These are phyloP conservation scores for Solanum arcanum DNA, from an alignment of 257 asterid species.

Conservation along the genomic window DNA sequence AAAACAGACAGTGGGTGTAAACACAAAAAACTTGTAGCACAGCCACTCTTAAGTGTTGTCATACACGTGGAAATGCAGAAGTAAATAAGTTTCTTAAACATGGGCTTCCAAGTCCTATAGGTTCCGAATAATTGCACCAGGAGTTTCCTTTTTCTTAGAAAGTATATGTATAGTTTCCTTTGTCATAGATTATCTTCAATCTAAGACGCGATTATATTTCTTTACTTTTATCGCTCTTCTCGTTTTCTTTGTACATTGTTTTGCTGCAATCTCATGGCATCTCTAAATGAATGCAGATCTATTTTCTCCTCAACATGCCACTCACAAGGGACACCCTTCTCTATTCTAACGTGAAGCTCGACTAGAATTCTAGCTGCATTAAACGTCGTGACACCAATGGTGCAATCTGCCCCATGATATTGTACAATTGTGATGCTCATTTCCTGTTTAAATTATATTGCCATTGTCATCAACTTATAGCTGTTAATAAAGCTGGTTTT, in stretches of 20 bases:
- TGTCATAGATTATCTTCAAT: neutral
- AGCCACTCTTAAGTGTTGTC: neutral
- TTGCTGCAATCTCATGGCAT: neutral
- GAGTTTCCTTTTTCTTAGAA: neutral
- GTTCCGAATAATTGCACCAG: neutral
- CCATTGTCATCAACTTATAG: neutral
- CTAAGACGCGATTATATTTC: neutral
- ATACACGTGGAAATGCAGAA: neutral
- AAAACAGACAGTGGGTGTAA: neutral
- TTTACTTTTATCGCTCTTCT: neutral
- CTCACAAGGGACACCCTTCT: conserved; percentile 92
- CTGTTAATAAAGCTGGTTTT: neutral
- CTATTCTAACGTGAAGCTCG: conserved; percentile 88
- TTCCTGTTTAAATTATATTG: neutral
- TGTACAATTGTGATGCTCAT: neutral
- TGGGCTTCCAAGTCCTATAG: neutral
- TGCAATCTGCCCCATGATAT: conserved; percentile 18
- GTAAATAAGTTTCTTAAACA: neutral
- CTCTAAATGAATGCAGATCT: conserved; percentile 45
- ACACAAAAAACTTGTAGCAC: neutral
- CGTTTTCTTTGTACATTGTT: neutral
- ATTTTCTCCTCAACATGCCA: conserved; percentile 70
- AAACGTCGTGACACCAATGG: conserved; percentile 6
- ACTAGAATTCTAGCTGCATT: conserved; percentile 23
- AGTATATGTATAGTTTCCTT: neutral